Evolutionary conservation across 2,329 filamentous ascomycete genomes (phyloP), one percentile per base, ranked within the genome.

Genomic region (Stachybotrys chlorohalonatus): DNA sequence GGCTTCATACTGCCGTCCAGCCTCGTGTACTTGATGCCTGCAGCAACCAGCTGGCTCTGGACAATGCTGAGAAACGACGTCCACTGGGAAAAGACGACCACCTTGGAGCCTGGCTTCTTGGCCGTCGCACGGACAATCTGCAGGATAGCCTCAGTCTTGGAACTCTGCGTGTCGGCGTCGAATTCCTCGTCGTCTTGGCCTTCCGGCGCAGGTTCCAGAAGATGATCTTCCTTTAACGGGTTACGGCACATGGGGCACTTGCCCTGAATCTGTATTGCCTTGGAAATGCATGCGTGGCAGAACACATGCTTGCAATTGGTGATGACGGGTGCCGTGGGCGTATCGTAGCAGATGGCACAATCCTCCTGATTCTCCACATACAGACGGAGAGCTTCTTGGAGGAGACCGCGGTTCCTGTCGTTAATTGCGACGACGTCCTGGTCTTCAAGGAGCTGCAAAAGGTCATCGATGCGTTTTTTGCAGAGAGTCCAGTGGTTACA

Each of bases 401-500:
- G 74, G 11, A 89, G 82, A 17, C 78, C 78, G 24, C 81, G 74
- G 63, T 93, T 95, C 67, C 90, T 85, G 0, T 82, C 78, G 2
- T 83, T 93, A 30, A 95, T 75, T 0, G 80, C 77, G 0, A 95
- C 85, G 1, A 86, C 75, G 51, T 83, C 81, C 60, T 87, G 76
- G 15, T 81, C 78, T 48, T 89, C 86, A 2, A 95, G 76, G 2
- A 89, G 74, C 17, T 80, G 75, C 65, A 93, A 76, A 24, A 95
- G 77, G n/a, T 84, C 82, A 9, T 81, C 79, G n/a, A 95, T 78
- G 11, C 89, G 84, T 36, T 87, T 78, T 52, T 85, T 86, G 64
- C 89, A 90, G 11, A 96, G 79, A 8, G 86, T 85, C 89, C 90
- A 95, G 67, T 95, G 91, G 60, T 93, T 91, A 70, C 91, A 96